Conservation (phyloP, 345 rosid species). For the Rubroshorea leprosula region DNA sequence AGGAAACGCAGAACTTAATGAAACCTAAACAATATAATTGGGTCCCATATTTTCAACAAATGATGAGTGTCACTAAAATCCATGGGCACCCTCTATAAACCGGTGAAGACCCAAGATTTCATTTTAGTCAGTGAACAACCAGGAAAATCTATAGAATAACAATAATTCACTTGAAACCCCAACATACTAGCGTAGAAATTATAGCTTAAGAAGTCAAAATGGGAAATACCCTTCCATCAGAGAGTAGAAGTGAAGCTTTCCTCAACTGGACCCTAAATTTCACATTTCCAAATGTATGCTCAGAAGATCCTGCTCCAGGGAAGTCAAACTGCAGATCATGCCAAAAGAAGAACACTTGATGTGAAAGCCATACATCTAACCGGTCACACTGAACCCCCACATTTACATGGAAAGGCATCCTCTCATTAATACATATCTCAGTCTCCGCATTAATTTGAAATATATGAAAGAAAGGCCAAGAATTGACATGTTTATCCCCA, state of each 20-base stretch:
- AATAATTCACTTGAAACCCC: constrained; percentile 5
- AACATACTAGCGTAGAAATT: constrained; percentile 1
- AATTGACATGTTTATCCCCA: constrained; percentile 31
- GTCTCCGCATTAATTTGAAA: constrained; percentile 41
- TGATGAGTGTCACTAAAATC: no score
- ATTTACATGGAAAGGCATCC: constrained; percentile 26
- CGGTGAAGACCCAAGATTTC: no score
- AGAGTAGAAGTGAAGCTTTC: constrained; percentile 61
- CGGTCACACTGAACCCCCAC: constrained; percentile 46
- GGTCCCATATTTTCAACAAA: no score
- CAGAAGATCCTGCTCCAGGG: constrained; percentile 51
- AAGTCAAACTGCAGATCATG: constrained; percentile 40
- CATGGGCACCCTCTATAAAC: no score
- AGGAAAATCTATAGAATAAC: constrained; percentile 7
- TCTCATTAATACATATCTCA: constrained; percentile 35
- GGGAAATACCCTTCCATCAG: constrained; percentile 80
- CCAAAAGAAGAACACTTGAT: constrained; percentile 66
- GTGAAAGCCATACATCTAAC: constrained; percentile 59
- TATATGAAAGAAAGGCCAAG: constrained; percentile 62
- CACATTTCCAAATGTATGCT: constrained; percentile 31
- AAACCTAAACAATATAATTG: no score
- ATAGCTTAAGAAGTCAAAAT: not conserved
- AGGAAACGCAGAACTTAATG: no score
- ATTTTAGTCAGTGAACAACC: no score
- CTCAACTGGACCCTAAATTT: constrained; percentile 43